Evolutionary conservation across 768 basidiomycete species (phyloP).

Genomic region (Aureoboletus auriporus): DNA sequence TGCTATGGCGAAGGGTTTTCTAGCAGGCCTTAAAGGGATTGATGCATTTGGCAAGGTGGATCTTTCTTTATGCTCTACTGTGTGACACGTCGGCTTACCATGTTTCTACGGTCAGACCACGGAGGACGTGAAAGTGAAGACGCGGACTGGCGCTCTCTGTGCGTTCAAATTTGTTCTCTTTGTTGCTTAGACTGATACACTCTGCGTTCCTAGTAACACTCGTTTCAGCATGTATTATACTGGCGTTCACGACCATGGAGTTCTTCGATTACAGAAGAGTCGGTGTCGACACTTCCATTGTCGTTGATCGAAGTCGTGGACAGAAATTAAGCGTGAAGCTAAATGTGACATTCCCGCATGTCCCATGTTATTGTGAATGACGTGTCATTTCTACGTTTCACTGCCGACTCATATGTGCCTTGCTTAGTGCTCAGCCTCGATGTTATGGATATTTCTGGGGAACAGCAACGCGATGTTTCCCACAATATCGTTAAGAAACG

Average conservation of each 20-base stretch:
- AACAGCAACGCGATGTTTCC: conserved; percentile 85
- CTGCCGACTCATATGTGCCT: no score
- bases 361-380: conserved; percentile 92
- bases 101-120: conserved; percentile 62
- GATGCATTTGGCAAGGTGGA: conserved; percentile 99
- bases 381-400: no score
- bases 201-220: conserved; percentile 67
- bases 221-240: conserved; percentile 86
- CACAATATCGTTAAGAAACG: conserved; percentile 88
- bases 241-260: conserved; percentile 88
- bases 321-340: conserved; percentile 90
- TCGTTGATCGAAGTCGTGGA: conserved; percentile 92
- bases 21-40: conserved; percentile 79
- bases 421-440: conserved; percentile 85
- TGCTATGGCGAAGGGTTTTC: conserved; percentile 74
- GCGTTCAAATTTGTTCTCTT: conserved; percentile 29
- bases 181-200: conserved; percentile 6
- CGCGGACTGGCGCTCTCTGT: conserved; percentile 89
- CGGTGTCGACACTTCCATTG: conserved; percentile 83
- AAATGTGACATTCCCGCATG: conserved; percentile 93
- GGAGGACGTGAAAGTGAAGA: conserved; percentile 99
- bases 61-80: not conserved
- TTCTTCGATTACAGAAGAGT: conserved; percentile 93
- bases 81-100: conserved; percentile 10
- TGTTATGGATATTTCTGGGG: conserved; percentile 97